Conservation (phyloP, 2,329 filamentous ascomycete genomes). For the Triangularia setosa region DNA sequence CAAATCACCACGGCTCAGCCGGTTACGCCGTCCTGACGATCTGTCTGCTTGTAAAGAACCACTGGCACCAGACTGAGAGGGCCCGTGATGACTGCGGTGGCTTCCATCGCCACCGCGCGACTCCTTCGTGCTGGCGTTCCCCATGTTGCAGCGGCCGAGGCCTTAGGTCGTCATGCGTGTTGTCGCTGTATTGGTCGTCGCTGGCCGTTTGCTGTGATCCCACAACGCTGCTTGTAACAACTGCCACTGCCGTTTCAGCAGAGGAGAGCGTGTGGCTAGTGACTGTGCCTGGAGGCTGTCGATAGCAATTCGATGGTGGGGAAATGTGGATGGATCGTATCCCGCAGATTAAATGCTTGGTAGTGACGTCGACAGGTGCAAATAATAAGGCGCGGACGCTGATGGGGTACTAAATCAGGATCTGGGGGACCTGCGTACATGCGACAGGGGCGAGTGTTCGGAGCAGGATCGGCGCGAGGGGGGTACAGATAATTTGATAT, state of each 20-base stretch:
- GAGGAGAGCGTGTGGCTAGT: neutral
- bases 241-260: neutral
- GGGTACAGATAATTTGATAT: neutral
- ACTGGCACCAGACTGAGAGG: conserved; percentile 19
- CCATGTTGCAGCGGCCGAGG: conserved; percentile 27
- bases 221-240: neutral
- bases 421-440: neutral
- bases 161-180: conserved; percentile 3
- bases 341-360: neutral
- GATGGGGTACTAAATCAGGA: neutral
- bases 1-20: conserved; percentile 44
- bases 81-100: conserved; percentile 24
- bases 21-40: conserved; percentile 28
- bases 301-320: neutral
- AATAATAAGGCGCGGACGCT: neutral
- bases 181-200: neutral
- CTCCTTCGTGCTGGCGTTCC: conserved; percentile 36
- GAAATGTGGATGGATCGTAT: neutral
- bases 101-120: conserved; percentile 29
- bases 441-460: neutral
- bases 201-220: neutral
- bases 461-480: neutral
- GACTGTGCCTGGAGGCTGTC: neutral
- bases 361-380: neutral
- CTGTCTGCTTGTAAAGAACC: conserved; percentile 23